A percentile compares a stretch with the other conserved stretches of the same genome.
Evolutionary conservation across 208 protist species (phyloP).

Genomic region (Leishmania turanica): DNA sequence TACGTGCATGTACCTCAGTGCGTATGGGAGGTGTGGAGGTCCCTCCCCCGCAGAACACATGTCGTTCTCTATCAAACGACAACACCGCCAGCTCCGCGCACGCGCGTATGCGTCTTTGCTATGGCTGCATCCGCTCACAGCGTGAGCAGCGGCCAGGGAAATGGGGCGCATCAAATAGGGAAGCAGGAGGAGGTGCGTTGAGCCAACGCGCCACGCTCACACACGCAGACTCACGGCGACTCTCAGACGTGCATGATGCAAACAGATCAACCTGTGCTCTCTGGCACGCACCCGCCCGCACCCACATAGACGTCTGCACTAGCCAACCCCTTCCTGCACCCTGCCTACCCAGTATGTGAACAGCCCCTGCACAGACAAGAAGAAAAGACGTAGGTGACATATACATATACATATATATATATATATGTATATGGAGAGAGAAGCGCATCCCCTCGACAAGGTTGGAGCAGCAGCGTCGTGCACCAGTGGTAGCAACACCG

Average conservation of each 20-base stretch:
- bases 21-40: neutral
- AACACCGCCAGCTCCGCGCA: neutral
- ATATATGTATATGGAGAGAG: neutral
- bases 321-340: neutral
- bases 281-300: neutral
- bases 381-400: no score
- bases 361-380: neutral
- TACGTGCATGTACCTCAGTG: neutral
- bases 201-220: neutral
- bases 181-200: neutral
- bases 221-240: neutral
- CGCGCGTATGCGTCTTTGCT: neutral
- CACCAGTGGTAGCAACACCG: neutral
- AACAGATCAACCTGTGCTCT: no score
- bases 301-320: neutral
- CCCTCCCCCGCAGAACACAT: neutral
- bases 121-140: neutral
- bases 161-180: neutral
- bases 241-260: neutral
- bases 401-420: neutral
- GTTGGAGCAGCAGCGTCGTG: neutral
- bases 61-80: neutral
- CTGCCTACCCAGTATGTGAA: neutral
- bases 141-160: neutral
- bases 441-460: neutral